These are phyloP conservation scores for Jackrogersella minutella DNA, from an alignment of 495 filamentous ascomycete genomes.

Conservation along the genomic window DNA sequence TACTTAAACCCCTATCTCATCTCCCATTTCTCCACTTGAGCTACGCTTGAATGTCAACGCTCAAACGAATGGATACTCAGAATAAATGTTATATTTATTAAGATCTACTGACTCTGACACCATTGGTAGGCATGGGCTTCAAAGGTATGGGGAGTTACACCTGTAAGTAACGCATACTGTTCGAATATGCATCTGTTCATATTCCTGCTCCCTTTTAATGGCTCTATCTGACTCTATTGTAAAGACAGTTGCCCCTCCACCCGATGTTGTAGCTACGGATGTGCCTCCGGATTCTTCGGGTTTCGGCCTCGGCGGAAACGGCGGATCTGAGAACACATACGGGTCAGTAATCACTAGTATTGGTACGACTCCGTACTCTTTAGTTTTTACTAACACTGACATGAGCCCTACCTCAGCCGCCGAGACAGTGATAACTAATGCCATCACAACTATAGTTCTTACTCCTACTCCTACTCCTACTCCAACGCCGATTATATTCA, in stretches of 20 bases:
- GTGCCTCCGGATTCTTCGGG: conserved; percentile 7
- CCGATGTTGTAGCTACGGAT: neutral
- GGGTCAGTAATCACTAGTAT: conserved; percentile 40
- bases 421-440: conserved; percentile 18
- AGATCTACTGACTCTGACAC: too few species aligned
- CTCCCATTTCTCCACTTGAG: neutral
- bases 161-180: neutral
- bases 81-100: too few species aligned
- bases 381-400: conserved; percentile 42
- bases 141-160: neutral
- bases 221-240: neutral
- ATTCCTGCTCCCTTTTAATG: neutral
- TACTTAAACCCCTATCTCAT: too few species aligned
- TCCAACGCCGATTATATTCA: neutral
- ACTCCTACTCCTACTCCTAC: neutral
- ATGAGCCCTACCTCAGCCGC: conserved; percentile 38
- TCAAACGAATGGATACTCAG: too few species aligned
- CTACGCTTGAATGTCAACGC: neutral
- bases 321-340: conserved; percentile 22
- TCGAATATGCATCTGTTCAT: neutral
- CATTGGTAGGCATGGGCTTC: neutral
- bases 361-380: conserved; percentile 43
- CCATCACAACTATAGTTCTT: conserved; percentile 4
- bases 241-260: neutral
- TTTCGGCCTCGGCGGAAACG: conserved; percentile 5